These are phyloP conservation scores for Thalassiosira profunda DNA, from an alignment of 108 stramenopile genomes.

Conservation along the genomic window DNA sequence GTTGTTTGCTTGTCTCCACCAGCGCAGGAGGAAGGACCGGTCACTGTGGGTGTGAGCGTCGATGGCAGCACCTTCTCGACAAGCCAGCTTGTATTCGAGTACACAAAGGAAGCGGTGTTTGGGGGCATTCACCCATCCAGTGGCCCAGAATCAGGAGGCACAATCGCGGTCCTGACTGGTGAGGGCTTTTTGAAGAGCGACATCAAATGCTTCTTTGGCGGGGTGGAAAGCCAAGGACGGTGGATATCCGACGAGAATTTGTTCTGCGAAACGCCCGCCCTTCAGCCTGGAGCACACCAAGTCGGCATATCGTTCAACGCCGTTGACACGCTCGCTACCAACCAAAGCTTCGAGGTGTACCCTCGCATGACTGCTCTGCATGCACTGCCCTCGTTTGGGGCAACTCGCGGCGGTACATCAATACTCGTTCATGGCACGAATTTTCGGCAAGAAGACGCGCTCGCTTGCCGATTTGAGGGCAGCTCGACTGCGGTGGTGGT, in stretches of 20 bases:
- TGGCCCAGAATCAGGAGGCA: constrained; percentile 15
- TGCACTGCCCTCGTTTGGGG: constrained; percentile 29
- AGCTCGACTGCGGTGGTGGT: neutral
- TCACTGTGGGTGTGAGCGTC: constrained; percentile 3
- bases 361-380: constrained; percentile 28
- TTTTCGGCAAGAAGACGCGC: constrained; percentile 16
- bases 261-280: constrained; percentile 15
- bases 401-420: constrained; percentile 10
- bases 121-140: constrained; percentile 1
- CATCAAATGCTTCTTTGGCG: constrained; percentile 22
- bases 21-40: neutral
- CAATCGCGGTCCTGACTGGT: constrained; percentile 19
- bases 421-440: constrained; percentile 37
- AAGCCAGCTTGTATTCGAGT: neutral
- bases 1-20: constrained; percentile 5
- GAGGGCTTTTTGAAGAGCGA: constrained; percentile 13
- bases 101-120: neutral
- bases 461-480: constrained; percentile 29
- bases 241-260: constrained; percentile 24
- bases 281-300: constrained; percentile 27
- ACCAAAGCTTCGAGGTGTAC: constrained; percentile 6
- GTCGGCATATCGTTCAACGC: constrained; percentile 34
- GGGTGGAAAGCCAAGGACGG: constrained; percentile 12
- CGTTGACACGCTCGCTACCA: constrained; percentile 19
- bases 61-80: neutral